Evolutionary conservation across 352 stramenopile species (phyloP), one percentile per base, ranked within the genome.

Genomic region (Phytophthora constricta): DNA sequence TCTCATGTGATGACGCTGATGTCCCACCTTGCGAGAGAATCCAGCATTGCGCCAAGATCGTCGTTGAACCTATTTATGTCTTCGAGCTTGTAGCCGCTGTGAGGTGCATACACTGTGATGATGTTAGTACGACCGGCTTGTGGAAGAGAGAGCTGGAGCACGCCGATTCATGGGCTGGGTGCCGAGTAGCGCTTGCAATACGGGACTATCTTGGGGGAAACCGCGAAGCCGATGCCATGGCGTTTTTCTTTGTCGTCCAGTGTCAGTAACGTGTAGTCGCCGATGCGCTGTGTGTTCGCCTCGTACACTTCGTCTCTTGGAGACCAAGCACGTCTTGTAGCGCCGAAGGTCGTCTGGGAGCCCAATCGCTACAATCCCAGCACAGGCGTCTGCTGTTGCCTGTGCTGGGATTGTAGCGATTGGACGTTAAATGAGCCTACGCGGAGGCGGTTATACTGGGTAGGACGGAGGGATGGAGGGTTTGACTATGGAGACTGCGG

Each of bases 221-320:
- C 39, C 5, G 39, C 39, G n/a, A 46, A 46, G n/a, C 39, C 39
- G 39, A 46, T 14, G 5, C 39, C 39, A 14, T 46, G 39, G 33
- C 33, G 14, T 41, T 41, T 41, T 41, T 19, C 16, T 46, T 46
- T n/a, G 14, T 8, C 33, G 8, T 8, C 8, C 14, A 46, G 39
- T 46, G 39, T 46, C 16, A 46, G 39, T 5, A 46, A 14, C 56
- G 39, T 46, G 16, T 46, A 46, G 39, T 46, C n/a, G 16, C 54
- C 39, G 39, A 45, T 62, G 42, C n/a, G 28, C 17, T 53, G 17
- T 13, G 65, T 57, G 46, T 80, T 77, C 47, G 72, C 14, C 13
- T 46, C 39, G 39, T 46, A 19, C 4, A 20, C 39, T 46, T 46
- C 5, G 39, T 46, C 39, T 46, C 39, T 46, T 46, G 39, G n/a